Evolutionary conservation across 108 stramenopile genomes (phyloP).

Genomic region (Nitzschia putrida): DNA sequence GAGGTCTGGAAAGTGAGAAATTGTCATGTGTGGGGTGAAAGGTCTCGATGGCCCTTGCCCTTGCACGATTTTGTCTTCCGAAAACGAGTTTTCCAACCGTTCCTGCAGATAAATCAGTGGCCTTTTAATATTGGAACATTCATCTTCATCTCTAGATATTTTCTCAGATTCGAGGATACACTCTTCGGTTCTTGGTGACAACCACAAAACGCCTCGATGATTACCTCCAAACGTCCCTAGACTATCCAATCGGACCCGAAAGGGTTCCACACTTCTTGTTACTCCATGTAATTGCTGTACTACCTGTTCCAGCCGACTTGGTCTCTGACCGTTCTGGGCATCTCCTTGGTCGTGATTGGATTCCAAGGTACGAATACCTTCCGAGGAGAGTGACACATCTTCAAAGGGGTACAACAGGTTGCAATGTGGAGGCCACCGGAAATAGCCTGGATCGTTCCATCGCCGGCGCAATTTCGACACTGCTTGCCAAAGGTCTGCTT

Average conservation of each 20-base stretch:
- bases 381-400: slow-evolving; percentile 17
- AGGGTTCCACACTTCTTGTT: slow-evolving; percentile 50
- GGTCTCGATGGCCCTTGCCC: not conserved
- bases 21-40: slow-evolving; percentile 77
- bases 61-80: slow-evolving; percentile 41
- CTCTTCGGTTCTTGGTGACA: slow-evolving; percentile 45
- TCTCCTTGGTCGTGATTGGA: not conserved
- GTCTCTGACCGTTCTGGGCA: not conserved
- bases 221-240: slow-evolving; percentile 79
- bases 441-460: slow-evolving; percentile 75
- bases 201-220: slow-evolving; percentile 72
- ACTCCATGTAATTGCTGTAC: slow-evolving; percentile 32
- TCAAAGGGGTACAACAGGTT: slow-evolving; percentile 83
- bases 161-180: no score
- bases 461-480: slow-evolving; percentile 50
- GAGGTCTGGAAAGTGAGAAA: slow-evolving; percentile 66
- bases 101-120: no score
- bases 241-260: slow-evolving; percentile 50
- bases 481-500: slow-evolving; percentile 55
- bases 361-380: not conserved
- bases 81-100: not conserved
- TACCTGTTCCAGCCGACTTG: not conserved
- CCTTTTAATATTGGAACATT: no score
- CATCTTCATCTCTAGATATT: no score
- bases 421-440: slow-evolving; percentile 83